phyloP scores from a whole-genome alignment of 129 eudicot species.

The Helianthus annuus region HanXRQr2.0-SUNRISE NC_035444.2:1828501-1829000 shows the following conservation, averaged over 20 bases:
- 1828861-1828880: constrained; percentile 81
- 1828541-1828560: constrained; percentile 85
- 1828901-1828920: constrained; percentile 57
- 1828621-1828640: not conserved
- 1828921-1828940: constrained; percentile 42
- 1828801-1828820: not conserved
- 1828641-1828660: not conserved
- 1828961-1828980: not conserved
- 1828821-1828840: constrained; percentile 3
- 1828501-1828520: not conserved
- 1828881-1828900: constrained; percentile 81
- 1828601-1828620: constrained; percentile 14
- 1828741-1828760: constrained; percentile 88
- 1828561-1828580: constrained; percentile 76
- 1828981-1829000: not conserved
- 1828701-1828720: constrained; percentile 42
- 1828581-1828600: constrained; percentile 92
- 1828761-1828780: not conserved
- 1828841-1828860: constrained; percentile 89
- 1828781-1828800: constrained; percentile 5
- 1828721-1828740: constrained; percentile 96
- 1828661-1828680: constrained; percentile 10
- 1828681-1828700: constrained; percentile 8
- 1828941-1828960: not conserved
- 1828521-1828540: constrained; percentile 85